Evolutionary conservation across 305 asterid species (phyloP), one percentile per base, ranked within the genome.

Genomic region (Stenogyne calaminthoides): DNA sequence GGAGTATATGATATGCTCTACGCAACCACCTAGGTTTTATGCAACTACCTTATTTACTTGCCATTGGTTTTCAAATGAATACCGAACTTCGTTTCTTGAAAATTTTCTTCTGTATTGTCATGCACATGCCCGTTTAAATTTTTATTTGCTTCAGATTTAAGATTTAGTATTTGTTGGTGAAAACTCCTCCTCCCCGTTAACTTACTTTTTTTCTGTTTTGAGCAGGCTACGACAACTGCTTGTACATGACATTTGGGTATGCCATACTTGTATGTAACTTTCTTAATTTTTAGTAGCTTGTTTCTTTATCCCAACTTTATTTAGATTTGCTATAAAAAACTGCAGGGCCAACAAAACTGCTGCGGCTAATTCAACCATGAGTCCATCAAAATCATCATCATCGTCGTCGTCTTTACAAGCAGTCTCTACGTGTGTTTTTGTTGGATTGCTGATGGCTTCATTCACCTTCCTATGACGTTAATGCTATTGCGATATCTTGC

Each of bases 181-280:
- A 16, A 37, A 32, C 47, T 69, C 62, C 58, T 59, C 36, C 36
- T 32, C 40, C 9, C 20, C 27, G 0, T 11, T 20, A 59, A 29
- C 75, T 67, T n/a, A 67, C 25, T 34, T 34, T 39, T 74, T 9
- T 61, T 76, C 46, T 71, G 65, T 36, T 64, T 51, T 72, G 15
- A 80, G 83, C 96, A 92, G 99, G 97, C 76, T 95, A 92, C 25
- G 99, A 95, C 76, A 88, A 86, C 78, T 95, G 98, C 86, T 49
- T 95, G 44, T 95, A 89, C 71, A 74, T 64, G 86, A 81, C 89
- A 9, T 52, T 83, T 2, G 98, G 99, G 99, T 95, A 89, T 11
- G 78, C 22, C 34, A 32, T 15, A 36, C 8, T 52, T 71, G 32
- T n/a, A 15, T n/a, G 34, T 22, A 55, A 7, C 19, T 20, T 62